phyloP scores from a whole-genome alignment of 495 filamentous ascomycete genomes.

The Penicillium bialowiezense region DNA sequence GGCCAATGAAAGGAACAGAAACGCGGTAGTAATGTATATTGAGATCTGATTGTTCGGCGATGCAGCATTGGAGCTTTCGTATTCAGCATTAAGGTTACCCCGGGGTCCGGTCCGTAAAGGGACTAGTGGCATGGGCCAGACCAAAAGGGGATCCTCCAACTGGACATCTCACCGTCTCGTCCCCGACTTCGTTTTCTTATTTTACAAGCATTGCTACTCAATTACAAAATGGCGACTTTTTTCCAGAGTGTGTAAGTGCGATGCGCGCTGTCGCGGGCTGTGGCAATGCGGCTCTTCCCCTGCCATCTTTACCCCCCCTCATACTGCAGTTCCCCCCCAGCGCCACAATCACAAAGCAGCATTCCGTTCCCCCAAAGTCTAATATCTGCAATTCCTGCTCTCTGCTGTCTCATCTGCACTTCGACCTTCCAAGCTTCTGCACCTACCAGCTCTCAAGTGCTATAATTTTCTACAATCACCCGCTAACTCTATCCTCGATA shows the following conservation, averaged over 20 bases:
- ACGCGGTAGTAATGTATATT: neutral
- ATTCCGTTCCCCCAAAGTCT: slow-evolving; percentile 16
- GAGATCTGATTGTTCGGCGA: neutral
- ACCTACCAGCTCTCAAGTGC: neutral
- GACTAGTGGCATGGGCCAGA: slow-evolving; percentile 30
- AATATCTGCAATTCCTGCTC: slow-evolving; percentile 4
- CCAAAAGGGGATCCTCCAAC: slow-evolving; percentile 16
- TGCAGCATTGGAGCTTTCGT: slow-evolving; percentile 3
- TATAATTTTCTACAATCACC: slow-evolving; percentile 28
- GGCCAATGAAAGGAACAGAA: neutral
- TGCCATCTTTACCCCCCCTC: slow-evolving; percentile 14
- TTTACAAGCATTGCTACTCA: slow-evolving; percentile 4
- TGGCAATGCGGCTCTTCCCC: slow-evolving; percentile 5
- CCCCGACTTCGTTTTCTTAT: slow-evolving; percentile 6
- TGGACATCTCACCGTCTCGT: slow-evolving; percentile 10
- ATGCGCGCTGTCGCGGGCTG: slow-evolving; percentile 3
- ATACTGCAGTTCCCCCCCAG: slow-evolving; percentile 23
- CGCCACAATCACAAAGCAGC: slow-evolving; percentile 24
- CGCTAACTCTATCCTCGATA: slow-evolving; percentile 42
- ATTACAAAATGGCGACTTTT: slow-evolving; percentile 64
- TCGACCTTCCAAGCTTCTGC: neutral
- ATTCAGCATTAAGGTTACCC: slow-evolving; percentile 6
- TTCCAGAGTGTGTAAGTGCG: slow-evolving; percentile 76
- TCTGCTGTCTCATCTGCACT: neutral
- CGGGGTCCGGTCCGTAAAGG: slow-evolving; percentile 1